Evolutionary conservation across 768 basidiomycete species (phyloP).

Genomic region (Mrakia gelida): DNA sequence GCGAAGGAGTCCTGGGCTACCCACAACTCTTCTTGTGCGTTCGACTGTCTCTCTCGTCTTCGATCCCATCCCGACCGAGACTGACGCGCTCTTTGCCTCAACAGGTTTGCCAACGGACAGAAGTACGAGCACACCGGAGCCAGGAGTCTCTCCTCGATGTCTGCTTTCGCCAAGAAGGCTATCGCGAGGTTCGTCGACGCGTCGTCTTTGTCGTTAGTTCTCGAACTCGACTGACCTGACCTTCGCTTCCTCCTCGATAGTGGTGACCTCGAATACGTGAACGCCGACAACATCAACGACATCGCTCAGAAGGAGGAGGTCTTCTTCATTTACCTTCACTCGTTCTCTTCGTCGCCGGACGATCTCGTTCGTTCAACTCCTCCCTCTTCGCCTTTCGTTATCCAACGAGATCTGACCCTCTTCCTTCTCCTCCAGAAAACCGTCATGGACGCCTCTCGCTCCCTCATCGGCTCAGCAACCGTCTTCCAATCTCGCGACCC

Average conservation of each 20-base stretch:
- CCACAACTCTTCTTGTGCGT: slow-evolving; percentile 74
- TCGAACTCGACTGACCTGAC: not conserved
- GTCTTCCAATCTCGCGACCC: slow-evolving; percentile 50
- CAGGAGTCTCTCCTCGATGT: slow-evolving; percentile 65
- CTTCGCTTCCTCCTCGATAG: not conserved
- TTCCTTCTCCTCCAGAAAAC: slow-evolving; percentile 46
- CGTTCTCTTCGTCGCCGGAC: slow-evolving; percentile 40
- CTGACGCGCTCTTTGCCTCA: not conserved
- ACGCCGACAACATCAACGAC: slow-evolving; percentile 45
- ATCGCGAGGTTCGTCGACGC: slow-evolving; percentile 55
- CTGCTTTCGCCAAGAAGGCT: slow-evolving; percentile 70
- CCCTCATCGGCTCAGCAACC: slow-evolving; percentile 51
- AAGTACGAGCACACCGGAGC: slow-evolving; percentile 72
- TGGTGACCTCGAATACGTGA: slow-evolving; percentile 25
- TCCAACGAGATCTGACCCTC: not conserved
- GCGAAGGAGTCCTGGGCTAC: slow-evolving; percentile 68
- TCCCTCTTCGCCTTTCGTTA: not conserved
- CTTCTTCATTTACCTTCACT: slow-evolving; percentile 58
- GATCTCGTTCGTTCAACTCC: slow-evolving; percentile 42
- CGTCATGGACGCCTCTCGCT: slow-evolving; percentile 57
- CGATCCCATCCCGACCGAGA: not conserved
- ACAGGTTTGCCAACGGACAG: slow-evolving; percentile 51
- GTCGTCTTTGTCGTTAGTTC: not conserved
- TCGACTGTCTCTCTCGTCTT: not conserved
- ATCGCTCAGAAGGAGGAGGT: slow-evolving; percentile 52